phyloP scores from a whole-genome alignment of 768 basidiomycete species.

The Termitomyces sp. region DNA sequence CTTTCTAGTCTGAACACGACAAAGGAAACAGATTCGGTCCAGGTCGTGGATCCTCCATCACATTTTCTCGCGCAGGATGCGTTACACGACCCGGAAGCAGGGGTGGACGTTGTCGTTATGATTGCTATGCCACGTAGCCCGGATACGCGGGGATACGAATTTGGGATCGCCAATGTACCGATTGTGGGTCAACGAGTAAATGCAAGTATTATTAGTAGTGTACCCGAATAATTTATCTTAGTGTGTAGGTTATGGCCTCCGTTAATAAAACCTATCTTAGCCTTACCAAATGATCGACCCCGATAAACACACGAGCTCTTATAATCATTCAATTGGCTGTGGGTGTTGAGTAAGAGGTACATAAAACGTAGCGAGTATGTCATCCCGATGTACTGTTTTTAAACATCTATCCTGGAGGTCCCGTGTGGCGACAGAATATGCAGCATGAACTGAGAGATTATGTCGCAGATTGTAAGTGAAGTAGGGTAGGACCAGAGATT shows the following conservation, averaged over 20 bases:
- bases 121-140: slow-evolving; percentile 40
- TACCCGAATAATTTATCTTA: background rate
- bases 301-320: too few species aligned
- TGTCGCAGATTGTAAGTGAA: too few species aligned
- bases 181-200: background rate
- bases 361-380: too few species aligned
- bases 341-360: too few species aligned
- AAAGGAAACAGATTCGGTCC: background rate
- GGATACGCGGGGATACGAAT: slow-evolving; percentile 26
- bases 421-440: too few species aligned
- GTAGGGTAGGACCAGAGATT: too few species aligned
- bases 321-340: too few species aligned
- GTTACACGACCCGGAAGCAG: slow-evolving; percentile 18
- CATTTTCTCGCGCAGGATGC: background rate
- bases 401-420: too few species aligned
- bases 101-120: slow-evolving; percentile 36
- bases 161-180: slow-evolving; percentile 36
- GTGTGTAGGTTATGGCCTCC: background rate
- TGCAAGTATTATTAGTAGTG: background rate
- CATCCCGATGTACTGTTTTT: too few species aligned
- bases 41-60: background rate
- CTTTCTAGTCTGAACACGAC: slow-evolving; percentile 1
- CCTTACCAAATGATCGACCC: too few species aligned
- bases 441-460: too few species aligned
- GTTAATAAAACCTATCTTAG: too few species aligned